These are phyloP conservation scores for Emergomyces pasteurianus DNA, from an alignment of 2,329 filamentous ascomycete genomes.

Conservation along the genomic window DNA sequence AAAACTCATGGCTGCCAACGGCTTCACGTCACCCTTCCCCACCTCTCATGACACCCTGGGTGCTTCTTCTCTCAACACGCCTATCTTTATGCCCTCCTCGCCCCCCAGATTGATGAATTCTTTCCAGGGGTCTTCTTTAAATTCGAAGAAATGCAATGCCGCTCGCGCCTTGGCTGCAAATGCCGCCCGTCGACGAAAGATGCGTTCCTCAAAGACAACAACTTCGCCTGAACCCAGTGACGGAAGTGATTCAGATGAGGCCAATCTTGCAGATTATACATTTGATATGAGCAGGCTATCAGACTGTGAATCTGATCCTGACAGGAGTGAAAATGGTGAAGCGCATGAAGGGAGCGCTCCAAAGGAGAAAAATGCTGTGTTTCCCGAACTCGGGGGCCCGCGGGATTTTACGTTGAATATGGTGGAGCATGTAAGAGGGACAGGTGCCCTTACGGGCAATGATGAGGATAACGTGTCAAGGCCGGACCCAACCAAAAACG, in stretches of 20 bases:
- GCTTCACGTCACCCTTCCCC: slow-evolving; percentile 26
- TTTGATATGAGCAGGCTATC: slow-evolving; percentile 29
- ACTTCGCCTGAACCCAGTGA: slow-evolving; percentile 17
- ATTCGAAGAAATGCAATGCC: slow-evolving; percentile 3
- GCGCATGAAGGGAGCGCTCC: slow-evolving; percentile 16
- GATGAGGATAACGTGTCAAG: slow-evolving; percentile 6
- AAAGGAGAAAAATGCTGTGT: slow-evolving; percentile 18
- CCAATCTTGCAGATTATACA: slow-evolving; percentile 28
- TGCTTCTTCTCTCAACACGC: slow-evolving; percentile 27
- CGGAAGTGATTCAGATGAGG: slow-evolving; percentile 25
- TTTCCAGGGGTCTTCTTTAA: background rate
- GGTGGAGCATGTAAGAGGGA: slow-evolving; percentile 27
- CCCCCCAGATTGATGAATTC: slow-evolving; percentile 16
- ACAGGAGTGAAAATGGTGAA: slow-evolving; percentile 7
- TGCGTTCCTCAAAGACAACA: slow-evolving; percentile 9
- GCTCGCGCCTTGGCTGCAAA: slow-evolving; percentile 1
- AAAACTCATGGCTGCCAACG: slow-evolving; percentile 25
- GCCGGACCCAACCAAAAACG: slow-evolving; percentile 4
- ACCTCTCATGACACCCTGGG: slow-evolving; percentile 33
- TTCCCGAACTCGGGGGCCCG: slow-evolving; percentile 30
- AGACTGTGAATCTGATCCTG: slow-evolving; percentile 15
- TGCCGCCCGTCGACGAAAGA: background rate
- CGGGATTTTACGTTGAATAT: slow-evolving; percentile 33
- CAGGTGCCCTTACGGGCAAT: slow-evolving; percentile 6
- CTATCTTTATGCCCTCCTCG: slow-evolving; percentile 26